Evolutionary conservation across 768 basidiomycete species (phyloP).

Genomic region (Myochromella boudieri): DNA sequence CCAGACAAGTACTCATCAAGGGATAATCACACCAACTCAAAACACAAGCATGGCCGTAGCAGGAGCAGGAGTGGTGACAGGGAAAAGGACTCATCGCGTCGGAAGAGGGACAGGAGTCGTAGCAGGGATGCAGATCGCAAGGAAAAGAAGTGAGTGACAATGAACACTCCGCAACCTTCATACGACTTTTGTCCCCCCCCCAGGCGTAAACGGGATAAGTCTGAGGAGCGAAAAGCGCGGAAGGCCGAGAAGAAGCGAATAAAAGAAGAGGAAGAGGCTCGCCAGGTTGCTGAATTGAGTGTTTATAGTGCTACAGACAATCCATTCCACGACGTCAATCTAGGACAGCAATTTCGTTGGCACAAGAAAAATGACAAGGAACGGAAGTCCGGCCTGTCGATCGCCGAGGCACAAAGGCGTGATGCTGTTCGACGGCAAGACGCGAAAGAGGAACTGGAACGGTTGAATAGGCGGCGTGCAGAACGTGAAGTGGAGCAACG

Average conservation of each 20-base stretch:
- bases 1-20: slow-evolving; percentile 29
- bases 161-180: background rate
- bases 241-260: slow-evolving; percentile 87
- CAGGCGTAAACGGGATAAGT: slow-evolving; percentile 84
- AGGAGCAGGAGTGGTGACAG: slow-evolving; percentile 21
- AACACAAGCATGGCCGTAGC: slow-evolving; percentile 28
- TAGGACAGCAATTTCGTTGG: slow-evolving; percentile 97
- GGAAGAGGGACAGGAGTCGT: slow-evolving; percentile 34
- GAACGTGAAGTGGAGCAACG: slow-evolving; percentile 89
- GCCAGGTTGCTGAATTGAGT: slow-evolving; percentile 91
- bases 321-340: slow-evolving; percentile 96
- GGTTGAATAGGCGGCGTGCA: slow-evolving; percentile 85
- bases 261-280: slow-evolving; percentile 85
- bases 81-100: slow-evolving; percentile 22
- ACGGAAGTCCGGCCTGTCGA: slow-evolving; percentile 77
- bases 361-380: slow-evolving; percentile 99
- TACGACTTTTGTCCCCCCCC: background rate
- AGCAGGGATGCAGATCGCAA: slow-evolving; percentile 39
- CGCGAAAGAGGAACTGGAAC: slow-evolving; percentile 93
- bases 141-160: slow-evolving; percentile 45
- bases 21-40: slow-evolving; percentile 30
- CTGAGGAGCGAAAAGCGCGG: slow-evolving; percentile 80
- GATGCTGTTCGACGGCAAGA: slow-evolving; percentile 85
- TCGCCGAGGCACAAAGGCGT: slow-evolving; percentile 74
- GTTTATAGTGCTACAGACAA: slow-evolving; percentile 97